Evolutionary conservation across 495 filamentous ascomycete species (phyloP), one percentile per base, ranked within the genome.

Genomic region (Terfezia claveryi): DNA sequence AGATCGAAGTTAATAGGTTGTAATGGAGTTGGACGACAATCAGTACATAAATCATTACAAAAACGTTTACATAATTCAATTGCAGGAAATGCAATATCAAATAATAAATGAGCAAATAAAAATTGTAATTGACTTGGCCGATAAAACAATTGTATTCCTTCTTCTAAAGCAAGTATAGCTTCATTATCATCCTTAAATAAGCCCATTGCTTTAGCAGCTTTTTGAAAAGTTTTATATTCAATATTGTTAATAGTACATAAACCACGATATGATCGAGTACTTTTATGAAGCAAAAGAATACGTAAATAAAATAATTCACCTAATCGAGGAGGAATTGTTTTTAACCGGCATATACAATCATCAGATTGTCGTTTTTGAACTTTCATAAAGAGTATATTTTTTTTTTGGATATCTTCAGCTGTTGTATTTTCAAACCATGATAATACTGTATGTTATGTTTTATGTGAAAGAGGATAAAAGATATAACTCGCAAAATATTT

Each of bases 271-370:
- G 17, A 49, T n/a, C 38, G 49, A 10, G 23, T 52, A 32, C 46
- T 10, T 16, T 17, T 10, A 12, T 52, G 57, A 11, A 56, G n/a
- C 0, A 59, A 37, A 8, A 62, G 44, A 4, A 49, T 49, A 16
- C 52, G 9, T 14, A 56, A 20, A 50, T 59, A 62, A 36, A 59
- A 60, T 8, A 59, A 20, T 50, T 57, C 57, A 10, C 57, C 55
- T 23, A 37, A 23, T 0, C 32, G 16, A 12, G 55, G 57, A 23
- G 59, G 37, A 14, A 58, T 37, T 2, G 52, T 52, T 49, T 20
- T 49, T 2, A 14, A 49, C 20, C 14, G 14, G 12, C 11, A 4
- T 14, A 59, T 55, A 6, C 55, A 38, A 1, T 37, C 23, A 17
- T 57, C 38, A 32, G 27, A 32, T 20, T 41, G 23, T 2, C 55